Conservation (phyloP, 2,329 filamentous ascomycete genomes). For the Cercospora sp. region DNA sequence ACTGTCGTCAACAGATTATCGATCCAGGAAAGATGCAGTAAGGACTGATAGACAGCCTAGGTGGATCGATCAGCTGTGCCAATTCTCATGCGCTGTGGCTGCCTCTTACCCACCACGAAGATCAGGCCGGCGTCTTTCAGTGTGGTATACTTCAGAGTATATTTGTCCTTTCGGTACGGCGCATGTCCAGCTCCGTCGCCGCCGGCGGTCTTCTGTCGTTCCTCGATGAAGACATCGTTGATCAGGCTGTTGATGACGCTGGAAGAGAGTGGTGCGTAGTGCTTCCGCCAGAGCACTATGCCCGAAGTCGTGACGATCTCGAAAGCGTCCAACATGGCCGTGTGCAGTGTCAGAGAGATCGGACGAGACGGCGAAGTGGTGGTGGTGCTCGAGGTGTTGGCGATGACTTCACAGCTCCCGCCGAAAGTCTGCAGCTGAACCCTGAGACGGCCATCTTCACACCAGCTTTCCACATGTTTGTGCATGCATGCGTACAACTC, state of each 20-base stretch:
- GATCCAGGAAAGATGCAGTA: constrained; percentile 94
- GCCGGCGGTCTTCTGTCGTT: constrained; percentile 65
- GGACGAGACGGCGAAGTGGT: neutral
- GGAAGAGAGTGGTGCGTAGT: constrained; percentile 75
- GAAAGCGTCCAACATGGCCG: constrained; percentile 85
- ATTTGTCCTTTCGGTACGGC: constrained; percentile 83
- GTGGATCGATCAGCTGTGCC: constrained; percentile 22
- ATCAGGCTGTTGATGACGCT: constrained; percentile 92
- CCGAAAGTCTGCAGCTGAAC: constrained; percentile 3
- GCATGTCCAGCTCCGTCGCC: constrained; percentile 60
- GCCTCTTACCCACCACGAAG: constrained; percentile 70
- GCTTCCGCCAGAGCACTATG: constrained; percentile 93
- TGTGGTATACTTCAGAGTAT: constrained; percentile 90
- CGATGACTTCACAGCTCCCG: constrained; percentile 6
- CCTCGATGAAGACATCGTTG: constrained; percentile 95
- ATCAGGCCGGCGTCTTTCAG: constrained; percentile 92
- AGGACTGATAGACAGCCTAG: constrained; percentile 92
- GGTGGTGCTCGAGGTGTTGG: neutral
- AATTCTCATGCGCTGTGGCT: neutral
- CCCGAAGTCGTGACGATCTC: constrained; percentile 95
- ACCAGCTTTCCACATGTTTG: constrained; percentile 12
- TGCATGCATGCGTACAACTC: neutral
- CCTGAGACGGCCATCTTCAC: neutral
- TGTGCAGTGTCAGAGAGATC: neutral
- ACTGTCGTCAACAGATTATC: constrained; percentile 96